phyloP scores from a whole-genome alignment of 768 basidiomycete species.

The Mycena epipterygia region DNA sequence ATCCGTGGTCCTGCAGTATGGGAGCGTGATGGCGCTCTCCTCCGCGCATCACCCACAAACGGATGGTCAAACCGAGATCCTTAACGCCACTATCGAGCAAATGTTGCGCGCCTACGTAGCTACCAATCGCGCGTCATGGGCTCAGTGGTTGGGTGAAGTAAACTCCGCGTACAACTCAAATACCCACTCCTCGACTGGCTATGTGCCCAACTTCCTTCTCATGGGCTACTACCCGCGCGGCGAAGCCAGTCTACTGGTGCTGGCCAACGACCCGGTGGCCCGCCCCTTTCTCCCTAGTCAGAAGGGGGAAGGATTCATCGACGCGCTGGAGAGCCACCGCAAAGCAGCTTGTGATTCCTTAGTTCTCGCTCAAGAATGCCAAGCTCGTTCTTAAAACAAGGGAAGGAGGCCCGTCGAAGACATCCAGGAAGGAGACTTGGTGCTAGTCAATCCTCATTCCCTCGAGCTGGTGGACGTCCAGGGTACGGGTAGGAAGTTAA shows the following conservation, averaged over 20 bases:
- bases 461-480: constrained; percentile 20
- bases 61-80: too few species aligned
- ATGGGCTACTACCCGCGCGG: constrained; percentile 31
- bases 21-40: too few species aligned
- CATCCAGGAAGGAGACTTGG: constrained; percentile 14
- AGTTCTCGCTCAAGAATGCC: too few species aligned
- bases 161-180: constrained; percentile 49
- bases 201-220: too few species aligned
- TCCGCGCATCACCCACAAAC: too few species aligned
- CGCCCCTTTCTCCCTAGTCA: constrained; percentile 23
- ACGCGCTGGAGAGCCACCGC: constrained; percentile 10
- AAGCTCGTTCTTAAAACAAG: constrained; percentile 34
- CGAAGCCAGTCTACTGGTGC: constrained; percentile 14
- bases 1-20: too few species aligned
- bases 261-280: not conserved
- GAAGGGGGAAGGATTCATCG: constrained; percentile 12
- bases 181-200: not conserved
- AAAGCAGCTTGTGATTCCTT: constrained; percentile 30
- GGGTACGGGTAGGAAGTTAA: constrained; percentile 29
- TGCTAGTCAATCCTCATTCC: constrained; percentile 33
- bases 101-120: too few species aligned
- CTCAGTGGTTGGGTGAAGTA: constrained; percentile 38
- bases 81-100: too few species aligned
- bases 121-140: not conserved
- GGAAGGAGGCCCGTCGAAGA: constrained; percentile 25